phyloP scores from a whole-genome alignment of 768 basidiomycete genomes.

The Russula emetica region DNA sequence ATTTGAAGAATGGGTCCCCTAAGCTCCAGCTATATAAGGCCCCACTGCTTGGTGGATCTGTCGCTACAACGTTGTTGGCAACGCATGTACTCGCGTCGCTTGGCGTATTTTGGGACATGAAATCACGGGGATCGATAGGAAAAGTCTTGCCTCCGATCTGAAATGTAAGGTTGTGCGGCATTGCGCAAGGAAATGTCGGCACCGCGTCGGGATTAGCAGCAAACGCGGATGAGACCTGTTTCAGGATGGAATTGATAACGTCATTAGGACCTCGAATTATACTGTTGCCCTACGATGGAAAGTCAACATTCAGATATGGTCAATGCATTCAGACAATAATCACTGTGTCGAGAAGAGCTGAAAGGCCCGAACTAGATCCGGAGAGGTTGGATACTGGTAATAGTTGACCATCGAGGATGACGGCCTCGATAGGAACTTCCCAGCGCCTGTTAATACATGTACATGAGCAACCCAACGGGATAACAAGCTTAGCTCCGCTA shows the following conservation, averaged over 20 bases:
- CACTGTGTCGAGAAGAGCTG: slow-evolving; percentile 70
- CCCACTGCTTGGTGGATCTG: slow-evolving; percentile 21
- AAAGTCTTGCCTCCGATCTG: slow-evolving; percentile 43
- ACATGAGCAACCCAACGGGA: background rate
- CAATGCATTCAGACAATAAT: background rate
- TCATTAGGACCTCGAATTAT: slow-evolving; percentile 60
- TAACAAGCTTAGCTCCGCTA: background rate
- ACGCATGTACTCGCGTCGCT: slow-evolving; percentile 22
- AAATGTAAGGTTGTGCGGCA: slow-evolving; percentile 22
- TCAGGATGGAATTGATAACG: slow-evolving; percentile 18
- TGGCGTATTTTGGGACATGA: slow-evolving; percentile 43
- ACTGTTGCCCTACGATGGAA: slow-evolving; percentile 57
- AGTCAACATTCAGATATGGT: background rate
- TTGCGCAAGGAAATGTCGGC: slow-evolving; percentile 24
- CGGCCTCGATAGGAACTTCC: slow-evolving; percentile 68
- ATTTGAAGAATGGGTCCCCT: slow-evolving; percentile 71
- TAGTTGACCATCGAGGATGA: slow-evolving; percentile 60
- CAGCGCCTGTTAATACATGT: slow-evolving; percentile 36
- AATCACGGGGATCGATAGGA: slow-evolving; percentile 77
- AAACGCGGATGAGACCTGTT: slow-evolving; percentile 20
- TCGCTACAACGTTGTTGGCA: slow-evolving; percentile 17
- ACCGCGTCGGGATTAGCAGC: slow-evolving; percentile 7
- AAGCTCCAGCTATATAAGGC: slow-evolving; percentile 63
- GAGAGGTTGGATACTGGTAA: slow-evolving; percentile 50
- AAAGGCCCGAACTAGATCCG: slow-evolving; percentile 37